Base-by-base conservation (phyloP, 2,329 filamentous ascomycete species). In the Aspergillus sojae region DNA sequence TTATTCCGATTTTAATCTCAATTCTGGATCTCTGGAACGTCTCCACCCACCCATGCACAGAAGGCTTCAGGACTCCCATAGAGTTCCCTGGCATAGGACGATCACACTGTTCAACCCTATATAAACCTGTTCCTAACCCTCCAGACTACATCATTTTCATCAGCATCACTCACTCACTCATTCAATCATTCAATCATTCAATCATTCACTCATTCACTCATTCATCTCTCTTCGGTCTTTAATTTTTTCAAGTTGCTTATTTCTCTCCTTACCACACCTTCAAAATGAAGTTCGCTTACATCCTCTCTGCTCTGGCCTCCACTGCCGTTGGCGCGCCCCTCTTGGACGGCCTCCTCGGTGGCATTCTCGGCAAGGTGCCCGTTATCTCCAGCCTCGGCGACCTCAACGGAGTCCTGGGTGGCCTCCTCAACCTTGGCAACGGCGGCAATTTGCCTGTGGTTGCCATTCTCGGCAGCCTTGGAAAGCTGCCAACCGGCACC, bases 241-340 rank as follows among this genome's bases (percentile, higher is more conserved):
- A 52, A 10, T 52, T 4, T 14, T 14, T 50, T 50, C 12, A 23
- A 41, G 39, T n/a, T 4, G 11, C 48, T 28, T 2, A 16, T 1
- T 52, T 19, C 11, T 30, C 4, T 30, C 23, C 16, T 30, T 52
- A 9, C 0, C 26, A 30, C 4, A 50, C n/a, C 23, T 50, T n/a
- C 48, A 52, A 52, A 52, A 52, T 52, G 48, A 52, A 52, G 48
- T 11, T 23, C 48, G 48, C 48, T 19, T 52, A 52, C 48, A 30
- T 52, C 26, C 48, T 52, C 23, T 16, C 48, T 30, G 48, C 48
- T 11, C 48, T 52, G 48, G 48, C 48, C 4, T 26, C 48, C 19
- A 30, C 48, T n/a, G 48, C 48, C 48, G 6, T 28, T 52, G 48
- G 16, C 10, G 48, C 26, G 6, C 48, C 48, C 11, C 9, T 7